Percentiles rank a stretch among this genome's conserved stretches.
Evolutionary conservation across 1,139 yeast genomes (phyloP).

Genomic region (Casaregolazyma lundiana): DNA sequence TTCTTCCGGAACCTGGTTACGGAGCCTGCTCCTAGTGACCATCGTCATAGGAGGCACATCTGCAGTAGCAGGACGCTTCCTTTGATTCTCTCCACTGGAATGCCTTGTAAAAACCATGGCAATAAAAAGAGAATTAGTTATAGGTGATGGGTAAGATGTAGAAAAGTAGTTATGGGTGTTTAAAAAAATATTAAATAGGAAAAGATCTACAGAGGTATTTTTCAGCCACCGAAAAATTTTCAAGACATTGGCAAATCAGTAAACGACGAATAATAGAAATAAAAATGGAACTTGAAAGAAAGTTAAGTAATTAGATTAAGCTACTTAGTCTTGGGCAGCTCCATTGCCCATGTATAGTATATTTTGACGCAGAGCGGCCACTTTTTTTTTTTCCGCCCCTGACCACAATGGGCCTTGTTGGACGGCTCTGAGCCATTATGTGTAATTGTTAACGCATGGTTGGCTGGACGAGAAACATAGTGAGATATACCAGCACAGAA

Average conservation of each 20-base stretch:
- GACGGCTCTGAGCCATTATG: no score
- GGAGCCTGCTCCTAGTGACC: slow-evolving; percentile 1
- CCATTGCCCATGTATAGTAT: no score
- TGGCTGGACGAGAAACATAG: no score
- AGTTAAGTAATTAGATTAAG: no score
- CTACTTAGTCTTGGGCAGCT: no score
- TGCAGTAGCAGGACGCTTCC: slow-evolving; percentile 6
- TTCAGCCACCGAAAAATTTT: neutral
- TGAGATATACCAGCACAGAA: no score
- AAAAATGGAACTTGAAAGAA: no score
- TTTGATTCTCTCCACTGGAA: slow-evolving; percentile 6
- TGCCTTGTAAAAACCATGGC: slow-evolving; percentile 6
- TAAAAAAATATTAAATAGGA: slow-evolving; percentile 5
- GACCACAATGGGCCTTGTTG: no score
- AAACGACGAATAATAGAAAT: neutral
- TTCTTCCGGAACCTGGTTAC: neutral
- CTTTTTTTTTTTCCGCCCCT: no score
- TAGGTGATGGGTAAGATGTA: neutral
- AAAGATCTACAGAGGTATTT: neutral
- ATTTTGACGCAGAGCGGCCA: no score
- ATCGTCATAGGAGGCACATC: slow-evolving; percentile 2
- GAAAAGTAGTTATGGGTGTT: slow-evolving; percentile 3
- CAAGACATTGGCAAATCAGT: neutral
- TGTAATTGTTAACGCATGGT: no score
- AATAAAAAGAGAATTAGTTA: no score